These are phyloP conservation scores for Naganishia friedmannii DNA, from an alignment of 768 basidiomycete genomes.

Conservation along the genomic window DNA sequence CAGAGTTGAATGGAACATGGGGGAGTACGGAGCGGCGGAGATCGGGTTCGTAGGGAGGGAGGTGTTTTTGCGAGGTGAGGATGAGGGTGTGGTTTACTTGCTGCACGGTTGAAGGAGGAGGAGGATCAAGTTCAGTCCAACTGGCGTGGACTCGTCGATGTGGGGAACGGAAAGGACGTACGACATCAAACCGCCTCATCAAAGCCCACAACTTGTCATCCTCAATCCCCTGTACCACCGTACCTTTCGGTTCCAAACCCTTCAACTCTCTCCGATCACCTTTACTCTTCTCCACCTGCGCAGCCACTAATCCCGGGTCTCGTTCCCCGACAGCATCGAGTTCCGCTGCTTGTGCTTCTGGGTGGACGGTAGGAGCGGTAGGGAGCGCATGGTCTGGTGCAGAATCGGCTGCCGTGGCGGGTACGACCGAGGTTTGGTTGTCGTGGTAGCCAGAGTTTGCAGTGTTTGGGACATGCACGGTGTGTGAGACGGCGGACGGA, in stretches of 20 bases:
- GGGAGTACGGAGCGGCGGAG: conserved; percentile 53
- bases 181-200: conserved; percentile 46
- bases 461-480: conserved; percentile 18
- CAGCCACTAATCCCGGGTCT: conserved; percentile 45
- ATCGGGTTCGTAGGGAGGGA: conserved; percentile 52
- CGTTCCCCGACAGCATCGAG: conserved; percentile 36
- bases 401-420: background rate
- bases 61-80: conserved; percentile 45
- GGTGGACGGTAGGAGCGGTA: conserved; percentile 46
- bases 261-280: conserved; percentile 50
- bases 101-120: conserved; percentile 31
- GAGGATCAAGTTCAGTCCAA: background rate
- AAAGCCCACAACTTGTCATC: conserved; percentile 53
- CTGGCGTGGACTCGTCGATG: too few species aligned
- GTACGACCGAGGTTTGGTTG: conserved; percentile 22
- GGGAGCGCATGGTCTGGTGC: conserved; percentile 43
- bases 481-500: background rate
- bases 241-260: conserved; percentile 46
- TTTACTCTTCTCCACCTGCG: conserved; percentile 53
- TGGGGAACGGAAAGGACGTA: too few species aligned
- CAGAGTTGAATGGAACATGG: conserved; percentile 52
- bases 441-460: background rate
- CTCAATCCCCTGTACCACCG: conserved; percentile 51
- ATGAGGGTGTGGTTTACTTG: conserved; percentile 53
- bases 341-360: conserved; percentile 47